Evolutionary conservation across 148 eudicot genomes (phyloP).

Genomic region (Nepenthes gracilis): DNA sequence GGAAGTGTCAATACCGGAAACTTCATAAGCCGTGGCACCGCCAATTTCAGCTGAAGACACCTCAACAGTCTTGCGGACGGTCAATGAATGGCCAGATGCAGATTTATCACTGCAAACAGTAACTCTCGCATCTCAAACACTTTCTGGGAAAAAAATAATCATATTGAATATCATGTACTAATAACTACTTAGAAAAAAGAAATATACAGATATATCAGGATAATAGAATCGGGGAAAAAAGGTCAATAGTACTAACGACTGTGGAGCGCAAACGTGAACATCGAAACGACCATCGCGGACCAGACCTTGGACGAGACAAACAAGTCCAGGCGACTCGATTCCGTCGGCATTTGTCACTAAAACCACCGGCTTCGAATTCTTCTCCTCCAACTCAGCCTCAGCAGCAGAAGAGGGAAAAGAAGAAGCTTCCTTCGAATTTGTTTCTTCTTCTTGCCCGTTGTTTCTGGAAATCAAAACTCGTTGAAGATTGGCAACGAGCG

Average conservation of each 20-base stretch:
- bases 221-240: neutral
- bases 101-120: slow-evolving; percentile 34
- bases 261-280: slow-evolving; percentile 48
- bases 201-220: neutral
- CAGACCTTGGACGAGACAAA: slow-evolving; percentile 30
- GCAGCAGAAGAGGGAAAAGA: neutral
- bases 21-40: slow-evolving; percentile 80
- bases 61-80: slow-evolving; percentile 47
- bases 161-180: too few relatives aligned
- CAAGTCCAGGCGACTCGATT: slow-evolving; percentile 44
- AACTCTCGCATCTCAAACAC: neutral
- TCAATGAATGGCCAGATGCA: slow-evolving; percentile 40
- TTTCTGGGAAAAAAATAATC: too few relatives aligned
- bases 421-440: neutral
- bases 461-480: slow-evolving; percentile 18
- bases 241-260: slow-evolving; percentile 18
- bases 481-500: slow-evolving; percentile 27
- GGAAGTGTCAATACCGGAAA: slow-evolving; percentile 44
- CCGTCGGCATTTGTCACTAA: slow-evolving; percentile 52
- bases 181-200: neutral
- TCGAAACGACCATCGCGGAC: slow-evolving; percentile 26
- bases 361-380: slow-evolving; percentile 19
- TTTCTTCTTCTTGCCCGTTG: slow-evolving; percentile 1
- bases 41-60: slow-evolving; percentile 49
- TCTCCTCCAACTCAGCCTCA: slow-evolving; percentile 8